A percentile compares a stretch with the other conserved stretches of the same genome.
These are phyloP conservation scores for Dichotomopilus funicola DNA, from an alignment of 2,329 filamentous ascomycete genomes.

Conservation along the genomic window DNA sequence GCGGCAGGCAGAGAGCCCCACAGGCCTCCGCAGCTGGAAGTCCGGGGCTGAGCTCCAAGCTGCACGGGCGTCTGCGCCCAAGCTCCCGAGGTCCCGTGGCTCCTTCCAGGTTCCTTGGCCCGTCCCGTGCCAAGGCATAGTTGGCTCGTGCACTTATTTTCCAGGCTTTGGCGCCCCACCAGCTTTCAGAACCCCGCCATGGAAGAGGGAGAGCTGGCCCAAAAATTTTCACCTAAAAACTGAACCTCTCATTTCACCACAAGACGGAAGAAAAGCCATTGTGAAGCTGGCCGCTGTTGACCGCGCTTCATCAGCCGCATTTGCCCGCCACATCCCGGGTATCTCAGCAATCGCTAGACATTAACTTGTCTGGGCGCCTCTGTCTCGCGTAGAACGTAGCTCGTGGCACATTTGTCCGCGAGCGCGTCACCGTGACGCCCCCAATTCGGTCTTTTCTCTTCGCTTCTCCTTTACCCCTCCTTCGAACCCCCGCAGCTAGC, in stretches of 20 bases:
- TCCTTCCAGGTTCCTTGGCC: no score
- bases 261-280: background rate
- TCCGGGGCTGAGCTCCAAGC: no score
- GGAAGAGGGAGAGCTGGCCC: conserved; percentile 1
- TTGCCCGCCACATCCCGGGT: background rate
- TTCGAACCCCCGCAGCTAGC: conserved; percentile 52
- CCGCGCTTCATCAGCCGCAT: background rate
- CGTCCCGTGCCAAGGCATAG: background rate
- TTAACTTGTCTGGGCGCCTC: conserved; percentile 11
- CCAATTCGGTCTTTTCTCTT: conserved; percentile 21
- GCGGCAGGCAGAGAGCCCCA: no score
- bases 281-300: background rate
- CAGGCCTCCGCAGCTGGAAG: no score
- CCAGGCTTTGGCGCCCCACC: background rate
- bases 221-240: conserved; percentile 10
- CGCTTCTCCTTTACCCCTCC: conserved; percentile 24
- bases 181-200: conserved; percentile 5
- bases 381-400: conserved; percentile 4
- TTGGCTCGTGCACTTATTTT: background rate
- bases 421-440: conserved; percentile 20
- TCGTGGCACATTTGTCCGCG: conserved; percentile 19
- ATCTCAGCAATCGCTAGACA: conserved; percentile 2
- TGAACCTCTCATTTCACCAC: background rate
- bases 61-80: no score
- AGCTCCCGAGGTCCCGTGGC: no score